Evolutionary conservation across 495 filamentous ascomycete genomes (phyloP).

Genomic region (Pseudomonodictys pantanalensis): DNA sequence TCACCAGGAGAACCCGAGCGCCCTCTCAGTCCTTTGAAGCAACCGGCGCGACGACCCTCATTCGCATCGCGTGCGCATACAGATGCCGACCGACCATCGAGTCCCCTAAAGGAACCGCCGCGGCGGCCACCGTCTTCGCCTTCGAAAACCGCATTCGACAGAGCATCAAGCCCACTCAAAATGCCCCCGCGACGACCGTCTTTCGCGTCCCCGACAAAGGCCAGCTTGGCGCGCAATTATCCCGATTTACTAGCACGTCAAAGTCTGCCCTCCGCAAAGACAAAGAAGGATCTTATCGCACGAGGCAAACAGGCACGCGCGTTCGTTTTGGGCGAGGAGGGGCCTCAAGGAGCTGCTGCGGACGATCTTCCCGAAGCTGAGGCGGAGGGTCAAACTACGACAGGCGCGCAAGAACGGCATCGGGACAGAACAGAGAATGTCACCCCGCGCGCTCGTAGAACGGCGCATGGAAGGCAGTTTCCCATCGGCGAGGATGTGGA

Average conservation of each 20-base stretch:
- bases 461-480: background rate
- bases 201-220: constrained; percentile 36
- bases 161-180: constrained; percentile 13
- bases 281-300: background rate
- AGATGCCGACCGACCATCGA: constrained; percentile 3
- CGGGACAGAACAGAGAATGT: background rate
- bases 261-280: constrained; percentile 12
- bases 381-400: background rate
- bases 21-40: constrained; percentile 1
- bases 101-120: constrained; percentile 13
- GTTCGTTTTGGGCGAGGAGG: constrained; percentile 12
- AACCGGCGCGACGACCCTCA: constrained; percentile 18
- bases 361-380: background rate
- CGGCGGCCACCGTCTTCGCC: constrained; percentile 8
- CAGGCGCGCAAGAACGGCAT: constrained; percentile 4
- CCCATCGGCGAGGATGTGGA: constrained; percentile 1
- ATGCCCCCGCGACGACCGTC: constrained; percentile 31
- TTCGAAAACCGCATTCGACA: background rate
- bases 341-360: background rate
- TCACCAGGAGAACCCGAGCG: constrained; percentile 12
- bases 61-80: constrained; percentile 28
- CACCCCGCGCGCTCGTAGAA: constrained; percentile 3
- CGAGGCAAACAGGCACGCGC: constrained; percentile 23
- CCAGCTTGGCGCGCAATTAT: constrained; percentile 36
- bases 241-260: constrained; percentile 24